Evolutionary conservation across 164 flowering plant genomes (phyloP), one percentile per base, ranked within the genome.

Genomic region (Annona squamosa): DNA sequence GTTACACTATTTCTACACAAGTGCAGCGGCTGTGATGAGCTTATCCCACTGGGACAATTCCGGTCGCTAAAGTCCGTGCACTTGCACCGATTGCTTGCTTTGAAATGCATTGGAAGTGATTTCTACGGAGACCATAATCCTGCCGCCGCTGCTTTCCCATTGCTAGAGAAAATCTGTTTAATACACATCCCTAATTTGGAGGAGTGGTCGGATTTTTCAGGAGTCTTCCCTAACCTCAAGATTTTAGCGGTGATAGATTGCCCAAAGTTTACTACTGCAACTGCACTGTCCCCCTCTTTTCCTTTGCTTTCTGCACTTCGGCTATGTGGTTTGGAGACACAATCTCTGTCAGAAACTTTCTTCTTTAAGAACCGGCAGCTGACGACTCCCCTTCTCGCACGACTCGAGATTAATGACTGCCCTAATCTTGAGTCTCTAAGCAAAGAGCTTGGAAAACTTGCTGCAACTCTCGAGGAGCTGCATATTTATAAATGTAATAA

Each of bases 31-130:
- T 79, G 80, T 17, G 17, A 48, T 2, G 12, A 10, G 0, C 68
- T 79, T 1, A 79, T 79, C 2, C 56, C 72, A 17, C 45, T 81
- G 0, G 80, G 81, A 13, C 67, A 74, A 10, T 72, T 79, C 43
- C 79, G 76, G 1, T 42, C n/a, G 3, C 77, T 78, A 6, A 74
- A 72, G 67, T 10, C 45, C 57, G 7, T 52, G 57, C 12, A 16
- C 4, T 7, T 52, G 12, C 7, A 1, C 2, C 12, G 57, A 52
- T 7, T 52, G 57, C 0, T 7, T 52, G 57, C 57, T 52, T 3
- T 52, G 57, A 52, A 52, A 52, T 52, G 12, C 12, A 52, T 52
- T 5, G 57, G 6, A 9, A 52, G 12, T 16, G 12, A 52, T 52
- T 52, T 52, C 57, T 52, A 4, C 12, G 52, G 52, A n/a, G n/a